Evolutionary conservation across 176 grass and related monocot genomes (phyloP).

Genomic region (Areca catechu): DNA sequence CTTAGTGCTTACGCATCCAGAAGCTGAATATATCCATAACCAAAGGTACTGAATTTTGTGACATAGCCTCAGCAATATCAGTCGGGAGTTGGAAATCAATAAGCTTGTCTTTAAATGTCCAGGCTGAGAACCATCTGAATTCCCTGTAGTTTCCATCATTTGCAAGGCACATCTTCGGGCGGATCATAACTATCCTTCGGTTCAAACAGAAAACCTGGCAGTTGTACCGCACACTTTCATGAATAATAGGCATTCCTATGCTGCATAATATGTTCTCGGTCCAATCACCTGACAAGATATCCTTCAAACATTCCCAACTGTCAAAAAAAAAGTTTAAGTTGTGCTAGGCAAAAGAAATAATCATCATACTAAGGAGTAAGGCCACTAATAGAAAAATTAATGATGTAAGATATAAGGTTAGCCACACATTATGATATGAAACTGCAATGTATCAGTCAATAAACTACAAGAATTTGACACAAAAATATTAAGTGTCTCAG

Average conservation of each 20-base stretch:
- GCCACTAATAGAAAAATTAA: too few species aligned
- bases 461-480: too few species aligned
- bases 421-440: too few species aligned
- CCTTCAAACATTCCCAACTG: conserved; percentile 90
- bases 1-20: conserved; percentile 68
- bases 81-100: conserved; percentile 64
- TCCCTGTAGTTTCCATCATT: conserved; percentile 96
- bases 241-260: conserved; percentile 94
- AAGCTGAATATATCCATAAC: conserved; percentile 86
- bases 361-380: too few species aligned
- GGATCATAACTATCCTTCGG: conserved; percentile 80
- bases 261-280: conserved; percentile 83
- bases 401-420: too few species aligned
- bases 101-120: conserved; percentile 65
- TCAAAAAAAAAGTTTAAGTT: conserved; percentile 10
- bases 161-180: conserved; percentile 87
- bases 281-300: conserved; percentile 63
- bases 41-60: conserved; percentile 65
- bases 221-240: conserved; percentile 80
- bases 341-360: neutral
- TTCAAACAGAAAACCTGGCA: conserved; percentile 95
- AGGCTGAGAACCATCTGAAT: conserved; percentile 94
- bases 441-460: too few species aligned
- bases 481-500: too few species aligned
- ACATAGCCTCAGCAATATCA: conserved; percentile 61